A percentile compares a stretch with the other conserved stretches of the same genome.
Conservation (phyloP, 208 protist genomes). For the Naegleria gruberi region DNA sequence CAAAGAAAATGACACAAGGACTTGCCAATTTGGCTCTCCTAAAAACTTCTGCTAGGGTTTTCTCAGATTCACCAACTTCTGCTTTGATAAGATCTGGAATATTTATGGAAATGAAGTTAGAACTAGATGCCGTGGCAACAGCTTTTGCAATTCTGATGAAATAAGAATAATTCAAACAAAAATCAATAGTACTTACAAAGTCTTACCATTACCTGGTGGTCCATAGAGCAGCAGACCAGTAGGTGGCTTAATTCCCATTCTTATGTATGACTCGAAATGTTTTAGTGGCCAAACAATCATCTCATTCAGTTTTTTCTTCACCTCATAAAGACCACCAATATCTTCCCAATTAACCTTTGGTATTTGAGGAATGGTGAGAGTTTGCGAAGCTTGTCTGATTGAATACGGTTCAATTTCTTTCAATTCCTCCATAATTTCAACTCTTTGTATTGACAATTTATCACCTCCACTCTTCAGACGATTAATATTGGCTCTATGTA, state of each 20-base stretch:
- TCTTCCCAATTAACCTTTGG: constrained; percentile 79
- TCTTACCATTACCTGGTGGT: constrained; percentile 60
- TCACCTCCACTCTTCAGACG: not conserved
- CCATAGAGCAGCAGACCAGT: constrained; percentile 81
- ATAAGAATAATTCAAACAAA: no score
- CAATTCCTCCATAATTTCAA: not conserved
- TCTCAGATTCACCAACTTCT: constrained; percentile 84
- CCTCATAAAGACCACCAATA: constrained; percentile 81
- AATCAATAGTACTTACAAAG: constrained; percentile 66
- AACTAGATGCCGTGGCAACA: constrained; percentile 55
- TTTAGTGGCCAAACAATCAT: constrained; percentile 74
- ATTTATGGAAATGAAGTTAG: constrained; percentile 87
- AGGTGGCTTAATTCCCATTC: constrained; percentile 79
- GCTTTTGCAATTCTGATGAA: constrained; percentile 62
- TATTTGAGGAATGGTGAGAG: constrained; percentile 58
- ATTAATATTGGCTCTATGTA: not conserved
- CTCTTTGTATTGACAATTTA: not conserved
- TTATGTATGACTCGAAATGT: constrained; percentile 69
- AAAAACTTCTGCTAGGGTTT: constrained; percentile 69
- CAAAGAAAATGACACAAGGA: constrained; percentile 85
- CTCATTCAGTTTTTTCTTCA: constrained; percentile 75
- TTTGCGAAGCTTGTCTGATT: constrained; percentile 46
- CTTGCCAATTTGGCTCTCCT: constrained; percentile 55
- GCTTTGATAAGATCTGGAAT: constrained; percentile 16
- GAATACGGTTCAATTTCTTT: not conserved